Base-by-base conservation (phyloP, 164 flowering plant genomes). In the Euptelea pleiosperma region DNA sequence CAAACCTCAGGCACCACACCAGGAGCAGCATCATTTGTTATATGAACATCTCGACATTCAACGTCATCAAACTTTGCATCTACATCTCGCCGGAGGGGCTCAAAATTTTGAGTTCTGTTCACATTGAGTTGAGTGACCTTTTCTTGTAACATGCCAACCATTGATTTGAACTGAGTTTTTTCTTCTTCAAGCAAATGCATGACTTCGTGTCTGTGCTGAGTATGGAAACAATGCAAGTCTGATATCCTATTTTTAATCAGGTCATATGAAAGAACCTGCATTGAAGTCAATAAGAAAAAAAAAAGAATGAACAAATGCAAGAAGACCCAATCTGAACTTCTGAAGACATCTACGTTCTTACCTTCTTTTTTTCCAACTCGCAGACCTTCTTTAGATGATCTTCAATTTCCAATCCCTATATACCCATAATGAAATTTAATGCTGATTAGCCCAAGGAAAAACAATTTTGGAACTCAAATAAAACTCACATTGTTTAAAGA, bases 351-450 rank as follows among this genome's bases (percentile, higher is more conserved):
- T 37, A 49, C 52, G 24, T 11, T 67, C 83, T 77, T 63, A 93
- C 99, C 60, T 63, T 77, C 61, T 82, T 78, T 69, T 74, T 78
- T 70, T 90, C 91, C 77, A 85, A 68, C 33, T 72, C 70, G 25
- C 55, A 44, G 45, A 88, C 80, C 55, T 58, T 82, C 77, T 79
- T 88, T 49, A 93, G 71, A 68, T 85, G 94, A 50, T 81, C 79
- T 73, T 93, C 97, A 53, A 90, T 88, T 66, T 88, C 87, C 80
- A 86, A 59, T 16, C 97, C 97, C 99, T 90, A 63, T 26, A 57
- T 16, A 40, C 44, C 56, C 40, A 50, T 30, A 52, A 58, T 12
- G 55, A 34, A 39, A 24, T 16, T 3, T 8, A 45, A 12, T 10
- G 19, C 16, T 21, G 26, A 8, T 34, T 31, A 30, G 31, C 6